phyloP scores from a whole-genome alignment of 2,329 filamentous ascomycete species.

The Hypoxylon sp. region DNA sequence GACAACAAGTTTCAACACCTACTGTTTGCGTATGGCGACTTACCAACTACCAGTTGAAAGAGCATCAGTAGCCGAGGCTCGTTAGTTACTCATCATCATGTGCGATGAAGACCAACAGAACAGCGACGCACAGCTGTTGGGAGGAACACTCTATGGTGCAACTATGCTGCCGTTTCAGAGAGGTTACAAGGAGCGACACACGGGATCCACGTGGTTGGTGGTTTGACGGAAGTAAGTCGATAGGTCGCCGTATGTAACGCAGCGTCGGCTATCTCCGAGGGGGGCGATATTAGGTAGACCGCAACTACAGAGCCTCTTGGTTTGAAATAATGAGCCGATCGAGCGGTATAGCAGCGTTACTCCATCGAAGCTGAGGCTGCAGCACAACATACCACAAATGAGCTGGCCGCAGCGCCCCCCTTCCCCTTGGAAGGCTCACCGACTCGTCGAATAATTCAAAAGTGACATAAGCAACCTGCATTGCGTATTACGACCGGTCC shows the following conservation, averaged over 20 bases:
- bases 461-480: constrained; percentile 37
- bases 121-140: neutral
- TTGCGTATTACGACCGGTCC: constrained; percentile 24
- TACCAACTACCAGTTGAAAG: neutral
- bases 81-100: neutral
- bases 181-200: neutral
- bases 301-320: constrained; percentile 26
- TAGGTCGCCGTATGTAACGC: neutral
- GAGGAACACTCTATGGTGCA: neutral
- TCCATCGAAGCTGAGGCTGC: constrained; percentile 25
- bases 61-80: neutral
- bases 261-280: constrained; percentile 18
- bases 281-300: constrained; percentile 34
- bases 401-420: constrained; percentile 4
- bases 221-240: neutral
- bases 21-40: neutral
- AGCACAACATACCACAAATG: constrained; percentile 8
- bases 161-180: neutral
- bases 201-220: neutral
- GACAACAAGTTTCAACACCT: neutral
- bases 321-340: constrained; percentile 37
- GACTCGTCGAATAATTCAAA: constrained; percentile 34
- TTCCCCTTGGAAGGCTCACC: constrained; percentile 25
- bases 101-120: neutral
- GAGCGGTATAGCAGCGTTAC: constrained; percentile 43